Conservation (phyloP, 2,329 filamentous ascomycete genomes). For the Clarireedia hainanense region DNA sequence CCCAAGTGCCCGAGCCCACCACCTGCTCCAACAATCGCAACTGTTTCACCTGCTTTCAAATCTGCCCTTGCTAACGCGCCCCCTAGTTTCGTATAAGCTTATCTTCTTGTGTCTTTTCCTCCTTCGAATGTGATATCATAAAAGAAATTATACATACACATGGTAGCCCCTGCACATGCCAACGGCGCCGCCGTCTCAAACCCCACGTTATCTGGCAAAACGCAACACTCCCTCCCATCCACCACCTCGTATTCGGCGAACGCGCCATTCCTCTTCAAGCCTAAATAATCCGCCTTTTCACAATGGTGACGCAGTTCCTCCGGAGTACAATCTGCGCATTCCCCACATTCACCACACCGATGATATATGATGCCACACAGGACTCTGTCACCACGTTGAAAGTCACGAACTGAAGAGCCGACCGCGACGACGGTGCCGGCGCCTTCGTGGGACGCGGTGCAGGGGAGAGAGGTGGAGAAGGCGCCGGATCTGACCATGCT, state of each 20-base stretch:
- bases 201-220: conserved; percentile 40
- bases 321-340: conserved; percentile 35
- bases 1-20: conserved; percentile 48
- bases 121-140: too few relatives aligned
- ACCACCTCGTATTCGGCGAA: conserved; percentile 49
- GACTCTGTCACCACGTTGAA: conserved; percentile 34
- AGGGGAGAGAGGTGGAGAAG: conserved; percentile 41
- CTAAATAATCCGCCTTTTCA: conserved; percentile 36
- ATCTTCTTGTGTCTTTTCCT: too few relatives aligned
- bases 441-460: conserved; percentile 38
- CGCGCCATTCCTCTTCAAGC: conserved; percentile 43
- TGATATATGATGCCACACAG: conserved; percentile 47
- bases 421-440: conserved; percentile 27
- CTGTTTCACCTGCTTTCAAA: conserved; percentile 28
- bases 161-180: conserved; percentile 42
- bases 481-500: conserved; percentile 44
- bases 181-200: conserved; percentile 47
- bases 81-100: conserved; percentile 8
- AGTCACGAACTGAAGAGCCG: conserved; percentile 25
- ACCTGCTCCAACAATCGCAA: conserved; percentile 41
- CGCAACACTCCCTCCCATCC: conserved; percentile 39
- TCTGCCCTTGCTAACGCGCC: conserved; percentile 30
- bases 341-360: conserved; percentile 43
- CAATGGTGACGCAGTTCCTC: conserved; percentile 48
- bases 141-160: conserved; percentile 23